These are phyloP conservation scores for Galerina sulciceps DNA, from an alignment of 768 basidiomycete genomes.

Conservation along the genomic window DNA sequence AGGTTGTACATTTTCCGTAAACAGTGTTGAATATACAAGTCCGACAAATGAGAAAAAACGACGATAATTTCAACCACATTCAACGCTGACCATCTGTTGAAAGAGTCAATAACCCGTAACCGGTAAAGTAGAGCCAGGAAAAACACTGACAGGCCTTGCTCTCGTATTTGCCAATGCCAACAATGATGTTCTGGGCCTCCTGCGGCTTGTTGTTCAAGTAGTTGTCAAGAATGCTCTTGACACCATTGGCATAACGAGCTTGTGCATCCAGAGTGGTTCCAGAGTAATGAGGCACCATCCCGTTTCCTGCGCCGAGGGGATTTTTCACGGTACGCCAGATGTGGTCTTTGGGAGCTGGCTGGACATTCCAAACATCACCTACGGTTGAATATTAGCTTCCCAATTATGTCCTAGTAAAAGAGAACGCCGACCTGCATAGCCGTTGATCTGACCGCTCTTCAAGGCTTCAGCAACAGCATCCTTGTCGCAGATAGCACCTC, in stretches of 20 bases:
- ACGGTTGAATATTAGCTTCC: conserved; percentile 16
- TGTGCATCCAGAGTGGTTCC: conserved; percentile 92
- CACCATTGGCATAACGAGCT: conserved; percentile 79
- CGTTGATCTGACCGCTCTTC: conserved; percentile 74
- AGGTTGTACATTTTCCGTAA: background rate
- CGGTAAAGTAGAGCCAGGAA: background rate
- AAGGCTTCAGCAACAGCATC: conserved; percentile 80
- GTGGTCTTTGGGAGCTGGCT: conserved; percentile 87
- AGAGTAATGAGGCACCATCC: conserved; percentile 87
- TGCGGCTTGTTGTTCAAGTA: conserved; percentile 69
- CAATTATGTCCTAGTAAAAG: conserved; percentile 24
- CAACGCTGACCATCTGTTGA: conserved; percentile 56
- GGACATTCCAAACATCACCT: conserved; percentile 85
- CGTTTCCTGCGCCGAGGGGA: conserved; percentile 83
- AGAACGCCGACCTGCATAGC: conserved; percentile 43
- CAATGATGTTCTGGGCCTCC: conserved; percentile 81
- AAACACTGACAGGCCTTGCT: conserved; percentile 45
- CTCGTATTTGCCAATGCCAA: conserved; percentile 60
- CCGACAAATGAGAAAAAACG: background rate
- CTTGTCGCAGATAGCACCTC: conserved; percentile 89
- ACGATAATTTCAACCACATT: conserved; percentile 12
- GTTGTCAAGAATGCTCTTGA: conserved; percentile 72
- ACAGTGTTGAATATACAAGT: background rate
- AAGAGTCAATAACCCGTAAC: conserved; percentile 1
- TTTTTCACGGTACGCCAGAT: conserved; percentile 86